These are phyloP conservation scores for Suaeda aralocaspica DNA, from an alignment of 148 eudicot genomes.

Conservation along the genomic window DNA sequence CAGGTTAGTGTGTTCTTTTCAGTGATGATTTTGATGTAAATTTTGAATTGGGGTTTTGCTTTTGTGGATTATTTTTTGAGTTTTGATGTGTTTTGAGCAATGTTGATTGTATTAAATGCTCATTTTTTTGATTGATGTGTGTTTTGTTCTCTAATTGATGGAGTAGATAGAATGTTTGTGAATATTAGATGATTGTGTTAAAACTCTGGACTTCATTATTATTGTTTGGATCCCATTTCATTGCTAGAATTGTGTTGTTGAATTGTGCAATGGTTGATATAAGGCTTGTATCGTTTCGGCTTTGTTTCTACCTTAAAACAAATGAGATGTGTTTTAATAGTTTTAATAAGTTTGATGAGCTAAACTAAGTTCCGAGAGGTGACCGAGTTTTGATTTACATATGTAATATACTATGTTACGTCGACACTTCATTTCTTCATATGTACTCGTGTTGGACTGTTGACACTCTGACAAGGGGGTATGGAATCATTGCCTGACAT, in stretches of 20 bases:
- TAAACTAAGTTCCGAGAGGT: neutral
- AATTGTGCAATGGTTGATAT: neutral
- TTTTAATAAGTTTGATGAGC: neutral
- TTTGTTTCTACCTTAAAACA: neutral
- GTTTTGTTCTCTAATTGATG: neutral
- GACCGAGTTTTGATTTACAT: neutral
- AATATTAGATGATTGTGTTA: neutral
- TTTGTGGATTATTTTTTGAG: neutral
- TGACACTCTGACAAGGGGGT: no score
- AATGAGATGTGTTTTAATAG: no score
- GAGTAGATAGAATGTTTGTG: no score
- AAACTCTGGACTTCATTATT: neutral
- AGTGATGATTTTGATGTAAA: neutral
- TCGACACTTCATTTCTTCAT: no score
- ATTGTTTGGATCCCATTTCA: neutral
- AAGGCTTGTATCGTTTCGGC: neutral
- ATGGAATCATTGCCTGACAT: no score
- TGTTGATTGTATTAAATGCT: neutral
- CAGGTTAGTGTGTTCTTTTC: constrained; percentile 49
- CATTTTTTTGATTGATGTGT: neutral
- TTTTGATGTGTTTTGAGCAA: neutral
- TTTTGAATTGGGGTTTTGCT: neutral
- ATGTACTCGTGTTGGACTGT: no score
- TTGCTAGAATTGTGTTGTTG: neutral
- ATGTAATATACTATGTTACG: no score